phyloP scores from a whole-genome alignment of 176 grass and related monocot species.

The Musa troglodytarum region DNA sequence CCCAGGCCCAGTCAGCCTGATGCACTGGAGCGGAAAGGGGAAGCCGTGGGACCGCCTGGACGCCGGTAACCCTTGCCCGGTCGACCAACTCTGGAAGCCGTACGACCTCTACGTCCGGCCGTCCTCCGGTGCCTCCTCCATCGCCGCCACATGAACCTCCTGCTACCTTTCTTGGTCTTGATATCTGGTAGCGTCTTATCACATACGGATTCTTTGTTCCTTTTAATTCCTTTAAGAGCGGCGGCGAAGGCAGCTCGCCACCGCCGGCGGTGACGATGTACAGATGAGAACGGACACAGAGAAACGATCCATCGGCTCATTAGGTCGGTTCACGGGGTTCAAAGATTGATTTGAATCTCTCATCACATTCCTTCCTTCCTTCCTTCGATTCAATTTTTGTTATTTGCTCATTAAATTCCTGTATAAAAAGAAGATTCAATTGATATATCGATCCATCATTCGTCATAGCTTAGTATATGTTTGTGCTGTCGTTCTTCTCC shows the following conservation, averaged over 20 bases:
- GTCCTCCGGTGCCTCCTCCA: background rate
- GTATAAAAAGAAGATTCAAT: no score
- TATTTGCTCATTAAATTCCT: no score
- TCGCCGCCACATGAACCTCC: slow-evolving; percentile 6
- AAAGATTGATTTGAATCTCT: no score
- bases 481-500: no score
- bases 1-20: slow-evolving; percentile 56
- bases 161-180: background rate
- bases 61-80: slow-evolving; percentile 49
- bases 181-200: background rate
- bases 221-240: background rate
- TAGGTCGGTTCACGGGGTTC: no score
- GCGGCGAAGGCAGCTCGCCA: slow-evolving; percentile 3
- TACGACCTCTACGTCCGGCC: slow-evolving; percentile 54
- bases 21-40: slow-evolving; percentile 82
- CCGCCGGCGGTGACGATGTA: background rate
- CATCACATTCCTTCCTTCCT: no score
- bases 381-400: no score
- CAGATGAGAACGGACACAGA: background rate
- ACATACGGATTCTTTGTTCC: background rate
- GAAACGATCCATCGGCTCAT: no score
- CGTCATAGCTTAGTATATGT: no score
- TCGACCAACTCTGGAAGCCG: slow-evolving; percentile 51
- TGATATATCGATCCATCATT: no score
- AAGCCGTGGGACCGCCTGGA: slow-evolving; percentile 78